A percentile compares a stretch with the other conserved stretches of the same genome.
Conservation (phyloP, 176 grass and related monocot genomes). For the Saccharum spontaneum region DNA sequence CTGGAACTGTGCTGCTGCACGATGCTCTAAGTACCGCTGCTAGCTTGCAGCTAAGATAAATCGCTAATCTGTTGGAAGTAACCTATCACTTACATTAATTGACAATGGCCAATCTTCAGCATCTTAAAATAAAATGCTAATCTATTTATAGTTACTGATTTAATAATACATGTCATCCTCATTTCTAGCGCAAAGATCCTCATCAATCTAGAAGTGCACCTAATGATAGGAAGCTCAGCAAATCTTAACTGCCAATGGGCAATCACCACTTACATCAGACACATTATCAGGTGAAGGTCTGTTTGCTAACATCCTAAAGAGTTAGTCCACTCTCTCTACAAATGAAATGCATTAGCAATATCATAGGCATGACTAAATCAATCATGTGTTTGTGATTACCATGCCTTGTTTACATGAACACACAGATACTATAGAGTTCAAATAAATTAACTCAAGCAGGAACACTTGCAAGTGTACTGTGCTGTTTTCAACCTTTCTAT, state of each 20-base stretch:
- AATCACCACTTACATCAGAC: not conserved
- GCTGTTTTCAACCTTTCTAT: not conserved
- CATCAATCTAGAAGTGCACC: not conserved
- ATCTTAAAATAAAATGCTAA: not conserved
- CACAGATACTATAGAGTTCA: not conserved
- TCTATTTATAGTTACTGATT: not conserved
- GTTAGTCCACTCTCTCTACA: not conserved
- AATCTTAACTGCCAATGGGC: not conserved
- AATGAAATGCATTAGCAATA: not conserved
- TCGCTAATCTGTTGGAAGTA: not conserved
- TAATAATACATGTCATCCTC: not conserved
- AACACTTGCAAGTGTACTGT: not conserved
- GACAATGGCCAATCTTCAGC: not conserved
- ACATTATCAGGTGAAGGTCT: not conserved
- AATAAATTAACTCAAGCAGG: not conserved
- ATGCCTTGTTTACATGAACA: not conserved
- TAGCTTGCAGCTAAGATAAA: not conserved
- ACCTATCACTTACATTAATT: not conserved
- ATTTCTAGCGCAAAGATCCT: not conserved
- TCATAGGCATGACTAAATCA: not conserved
- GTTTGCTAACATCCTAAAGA: not conserved
- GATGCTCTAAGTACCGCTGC: not conserved
- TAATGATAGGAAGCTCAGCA: not conserved
- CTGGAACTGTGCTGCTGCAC: not conserved
- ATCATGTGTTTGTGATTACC: not conserved